Conservation (phyloP, 2,329 filamentous ascomycete species). For the Ilyonectria sp. region DNA sequence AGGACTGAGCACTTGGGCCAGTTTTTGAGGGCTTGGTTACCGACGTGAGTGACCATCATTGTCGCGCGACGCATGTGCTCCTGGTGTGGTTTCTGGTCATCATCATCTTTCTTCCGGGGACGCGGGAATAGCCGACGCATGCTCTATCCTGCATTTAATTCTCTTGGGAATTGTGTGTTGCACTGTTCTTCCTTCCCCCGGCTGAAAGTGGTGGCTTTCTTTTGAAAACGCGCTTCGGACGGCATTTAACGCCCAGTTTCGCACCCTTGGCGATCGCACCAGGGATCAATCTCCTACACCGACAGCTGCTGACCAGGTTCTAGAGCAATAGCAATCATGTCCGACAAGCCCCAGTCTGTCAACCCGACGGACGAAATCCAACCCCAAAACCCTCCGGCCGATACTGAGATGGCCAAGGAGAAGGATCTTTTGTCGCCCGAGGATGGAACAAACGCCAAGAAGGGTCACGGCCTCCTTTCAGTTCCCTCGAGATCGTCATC, state of each 20-base stretch:
- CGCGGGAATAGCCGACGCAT: conserved; percentile 10
- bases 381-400: conserved; percentile 52
- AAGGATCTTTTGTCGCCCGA: conserved; percentile 59
- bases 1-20: conserved; percentile 46
- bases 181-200: neutral
- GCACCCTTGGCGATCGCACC: conserved; percentile 24
- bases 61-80: conserved; percentile 28
- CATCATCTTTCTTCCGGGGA: conserved; percentile 7
- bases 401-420: conserved; percentile 60
- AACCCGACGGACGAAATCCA: conserved; percentile 52
- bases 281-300: conserved; percentile 12
- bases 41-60: conserved; percentile 45
- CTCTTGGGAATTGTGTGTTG: neutral
- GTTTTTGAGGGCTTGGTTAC: conserved; percentile 40
- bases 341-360: conserved; percentile 49
- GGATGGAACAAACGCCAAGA: conserved; percentile 61
- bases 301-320: conserved; percentile 39
- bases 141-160: neutral
- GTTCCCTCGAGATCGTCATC: conserved; percentile 76
- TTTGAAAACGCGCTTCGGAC: conserved; percentile 10
- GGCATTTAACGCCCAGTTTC: conserved; percentile 6
- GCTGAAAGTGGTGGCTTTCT: conserved; percentile 5
- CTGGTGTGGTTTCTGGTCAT: conserved; percentile 25
- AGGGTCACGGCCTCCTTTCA: conserved; percentile 67
- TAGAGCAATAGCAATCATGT: conserved; percentile 52